Evolutionary conservation across 345 rosid genomes (phyloP), one percentile per base, ranked within the genome.

Genomic region (Bruguiera parviflora): DNA sequence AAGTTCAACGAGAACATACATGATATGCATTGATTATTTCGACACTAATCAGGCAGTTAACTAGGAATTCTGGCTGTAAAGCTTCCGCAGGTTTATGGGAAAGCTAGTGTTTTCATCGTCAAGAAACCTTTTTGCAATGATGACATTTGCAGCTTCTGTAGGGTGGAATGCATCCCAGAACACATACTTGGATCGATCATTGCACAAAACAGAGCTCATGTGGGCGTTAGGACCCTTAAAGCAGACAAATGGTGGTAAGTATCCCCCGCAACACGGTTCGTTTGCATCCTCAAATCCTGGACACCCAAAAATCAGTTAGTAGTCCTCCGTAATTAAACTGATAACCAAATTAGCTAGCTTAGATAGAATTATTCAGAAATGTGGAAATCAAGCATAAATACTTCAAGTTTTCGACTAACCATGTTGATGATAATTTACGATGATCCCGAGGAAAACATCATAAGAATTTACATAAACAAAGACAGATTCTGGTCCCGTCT

Each of bases 161-260:
- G 87, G 92, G 18, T 84, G 91, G 72, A 80, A 85, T 0, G 91
- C 86, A 60, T 88, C 93, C 49, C 92, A 86, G 68, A 83, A 78
- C 64, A 86, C 83, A 53, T 78, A 86, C 79, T 85, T 85, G 5
- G 86, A 81, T 63, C 87, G 72, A 64, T 86, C 84, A 0, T 15
- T 15, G 49, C 49, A 43, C 49, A 84, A 33, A 8, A 49, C 70
- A 13, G 81, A 82, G 21, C 47, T 32, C 1, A 55, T 4, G 20
- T 53, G 60, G 20, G 22, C 52, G 60, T 70, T 66, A 0, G 37
- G 58, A 25, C 73, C 74, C 49, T 69, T 75, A 15, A 77, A 79
- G 82, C 87, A 87, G 29, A 82, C 56, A 67, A 85, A 85, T 2
- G 89, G 85, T 6, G 81, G 85, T 11, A 43, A 43, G 49, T 43